Evolutionary conservation across 2,329 filamentous ascomycete genomes (phyloP), one percentile per base, ranked within the genome.

Genomic region (Microdochium trichocladiopsis): DNA sequence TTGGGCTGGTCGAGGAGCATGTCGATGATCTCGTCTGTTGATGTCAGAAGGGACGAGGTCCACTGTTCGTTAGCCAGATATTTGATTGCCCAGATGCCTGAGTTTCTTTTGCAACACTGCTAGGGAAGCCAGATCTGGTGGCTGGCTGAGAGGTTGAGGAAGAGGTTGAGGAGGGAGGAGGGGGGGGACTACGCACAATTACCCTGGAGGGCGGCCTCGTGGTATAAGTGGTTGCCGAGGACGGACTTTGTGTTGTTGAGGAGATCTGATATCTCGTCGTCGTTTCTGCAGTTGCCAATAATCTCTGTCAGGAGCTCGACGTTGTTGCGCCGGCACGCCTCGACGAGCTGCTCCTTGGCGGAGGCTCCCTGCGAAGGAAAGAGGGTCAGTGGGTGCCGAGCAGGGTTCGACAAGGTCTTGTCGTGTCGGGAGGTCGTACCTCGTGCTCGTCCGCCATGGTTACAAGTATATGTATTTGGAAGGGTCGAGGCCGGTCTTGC

Each of bases 251-350:
- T 89, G 48, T 82, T 80, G 76, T 99, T 99, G 67, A 99, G 83
- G 59, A 95, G 84, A 50, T 80, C 69, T 31, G 91, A 84, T 55
- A 90, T 83, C 62, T 88, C 78, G 54, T 82, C 78, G 51, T 86
- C 83, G 53, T 73, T 71, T 58, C 80, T 80, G 64, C 82, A 73
- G 58, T 74, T 72, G 43, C 79, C 72, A 59, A 96, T 78, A 53
- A 92, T 80, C 62, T 94, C 86, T 61, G 81, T 73, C 52, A 97
- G 83, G 55, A 97, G 83, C 51, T 93, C 86, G 60, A 85, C 85
- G 72, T 97, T 96, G 79, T 97, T 93, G 65, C 91, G 83, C 56
- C 93, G 90, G 73, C 89, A 95, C 62, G 94, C 90, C 75, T 95
- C 93, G 71, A 97, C 83, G 61, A 97, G 82, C 64, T 89, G 82